Percentiles rank a stretch among this genome's conserved stretches.
These are phyloP conservation scores for Talaromyces adpressus DNA, from an alignment of 495 filamentous ascomycete genomes.

Conservation along the genomic window DNA sequence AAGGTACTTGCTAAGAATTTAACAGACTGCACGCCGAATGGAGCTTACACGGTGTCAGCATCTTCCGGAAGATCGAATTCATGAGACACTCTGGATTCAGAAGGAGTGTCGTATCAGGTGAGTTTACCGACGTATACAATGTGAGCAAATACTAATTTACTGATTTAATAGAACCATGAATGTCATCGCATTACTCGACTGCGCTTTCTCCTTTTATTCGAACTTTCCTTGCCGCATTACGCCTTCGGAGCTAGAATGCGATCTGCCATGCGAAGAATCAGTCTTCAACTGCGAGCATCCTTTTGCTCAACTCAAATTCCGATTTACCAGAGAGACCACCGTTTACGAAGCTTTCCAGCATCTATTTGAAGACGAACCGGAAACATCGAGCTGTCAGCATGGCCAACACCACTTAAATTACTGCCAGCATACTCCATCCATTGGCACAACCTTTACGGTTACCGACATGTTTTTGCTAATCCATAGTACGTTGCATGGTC, in stretches of 20 bases:
- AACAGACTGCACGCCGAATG: slow-evolving; percentile 30
- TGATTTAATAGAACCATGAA: slow-evolving; percentile 27
- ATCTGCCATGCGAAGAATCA: slow-evolving; percentile 30
- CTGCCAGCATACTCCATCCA: background rate
- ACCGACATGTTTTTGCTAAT: slow-evolving; percentile 41
- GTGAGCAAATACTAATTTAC: background rate
- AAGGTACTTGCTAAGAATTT: slow-evolving; percentile 4
- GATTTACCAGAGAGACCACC: slow-evolving; percentile 23
- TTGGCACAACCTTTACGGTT: slow-evolving; percentile 21
- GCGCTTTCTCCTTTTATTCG: slow-evolving; percentile 38
- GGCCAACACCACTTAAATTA: slow-evolving; percentile 3
- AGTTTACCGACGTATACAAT: background rate
- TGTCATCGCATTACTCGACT: slow-evolving; percentile 34
- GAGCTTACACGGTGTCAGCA: slow-evolving; percentile 29
- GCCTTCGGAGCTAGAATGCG: slow-evolving; percentile 31
- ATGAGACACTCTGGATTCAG: slow-evolving; percentile 36
- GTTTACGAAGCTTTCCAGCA: slow-evolving; percentile 28
- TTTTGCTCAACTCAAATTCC: slow-evolving; percentile 30
- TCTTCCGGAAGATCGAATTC: slow-evolving; percentile 18
- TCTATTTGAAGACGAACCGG: slow-evolving; percentile 22
- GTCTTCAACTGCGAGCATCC: slow-evolving; percentile 34
- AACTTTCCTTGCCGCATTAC: slow-evolving; percentile 37
- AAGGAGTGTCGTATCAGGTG: slow-evolving; percentile 39
- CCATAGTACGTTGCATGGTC: slow-evolving; percentile 25
- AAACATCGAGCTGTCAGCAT: background rate